Base-by-base conservation (phyloP, 495 filamentous ascomycete species). In the Neurospora sp. region DNA sequence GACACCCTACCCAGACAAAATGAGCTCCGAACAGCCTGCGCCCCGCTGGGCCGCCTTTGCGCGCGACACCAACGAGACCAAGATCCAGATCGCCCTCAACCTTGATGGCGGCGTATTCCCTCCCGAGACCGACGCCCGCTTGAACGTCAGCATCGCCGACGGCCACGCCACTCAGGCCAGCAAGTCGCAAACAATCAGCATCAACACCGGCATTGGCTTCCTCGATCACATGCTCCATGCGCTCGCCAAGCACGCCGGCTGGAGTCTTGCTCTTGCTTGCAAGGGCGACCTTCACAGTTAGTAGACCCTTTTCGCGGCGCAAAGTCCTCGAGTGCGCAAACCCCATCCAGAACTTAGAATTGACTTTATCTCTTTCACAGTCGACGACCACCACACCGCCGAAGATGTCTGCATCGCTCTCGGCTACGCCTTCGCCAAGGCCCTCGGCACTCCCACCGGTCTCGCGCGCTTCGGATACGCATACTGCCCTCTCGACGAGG, bases 161-260 rank as follows among this genome's bases (percentile, higher is more conserved):
- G 83, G 85, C 69, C 96, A 99, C 81, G 95, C 96, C 5, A 88
- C 90, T 1, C 96, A 98, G 77, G 85, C 89, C 76, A 92, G 90
- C 46, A 88, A 89, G 42, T 90, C 89, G 70, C 96, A 98, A 85
- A 88, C 88, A 69, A 97, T 99, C 78, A 90, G 87, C 80, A 87
- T 98, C 73, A 92, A 92, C 86, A 96, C 95, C 2, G 96, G 96
- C 69, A 97, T 99, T 79, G 96, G 96, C n/a, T 99, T 99, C 83
- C 85, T 99, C 40, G 96, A 99, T 85, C 96, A 99, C 85, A 98
- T 99, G 96, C 86, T 99, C 70, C 96, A 99, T 81, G 96, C 96
- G 38, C 89, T 98, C 46, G 92, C 96, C 2, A 98, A 99, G 81
- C 96, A 99, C 82, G 90, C 92, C 0, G 95, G 95, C 20, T 97